Conservation (phyloP, 257 asterid genomes). For the Perilla frutescens region DNA sequence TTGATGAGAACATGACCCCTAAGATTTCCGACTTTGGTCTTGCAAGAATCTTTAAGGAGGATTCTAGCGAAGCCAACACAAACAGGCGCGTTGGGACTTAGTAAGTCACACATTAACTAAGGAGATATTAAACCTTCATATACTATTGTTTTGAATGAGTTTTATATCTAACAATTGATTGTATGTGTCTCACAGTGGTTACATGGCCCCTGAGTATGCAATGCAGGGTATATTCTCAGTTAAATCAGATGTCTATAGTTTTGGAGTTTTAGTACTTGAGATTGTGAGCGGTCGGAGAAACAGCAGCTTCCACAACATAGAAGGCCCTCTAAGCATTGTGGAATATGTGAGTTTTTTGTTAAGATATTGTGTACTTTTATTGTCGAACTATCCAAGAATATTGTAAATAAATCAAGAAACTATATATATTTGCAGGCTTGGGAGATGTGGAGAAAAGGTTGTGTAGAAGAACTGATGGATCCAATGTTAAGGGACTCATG, state of each 20-base stretch:
- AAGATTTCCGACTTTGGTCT: slow-evolving; percentile 75
- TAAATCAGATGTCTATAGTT: slow-evolving; percentile 71
- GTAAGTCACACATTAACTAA: slow-evolving; percentile 41
- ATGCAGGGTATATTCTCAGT: slow-evolving; percentile 68
- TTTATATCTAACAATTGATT: neutral
- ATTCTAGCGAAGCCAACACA: slow-evolving; percentile 53
- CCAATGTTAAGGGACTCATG: slow-evolving; percentile 43
- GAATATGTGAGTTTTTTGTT: slow-evolving; percentile 55
- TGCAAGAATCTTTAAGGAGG: slow-evolving; percentile 61
- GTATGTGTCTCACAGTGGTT: slow-evolving; percentile 46
- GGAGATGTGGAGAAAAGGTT: slow-evolving; percentile 52
- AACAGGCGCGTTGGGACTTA: slow-evolving; percentile 60
- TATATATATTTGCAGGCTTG: slow-evolving; percentile 49
- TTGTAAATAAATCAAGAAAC: neutral
- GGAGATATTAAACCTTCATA: neutral
- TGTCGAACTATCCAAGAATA: too few relatives aligned
- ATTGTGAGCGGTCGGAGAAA: slow-evolving; percentile 63
- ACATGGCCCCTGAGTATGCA: slow-evolving; percentile 77
- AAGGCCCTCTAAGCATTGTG: slow-evolving; percentile 57
- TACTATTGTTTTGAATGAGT: neutral
- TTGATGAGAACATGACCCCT: slow-evolving; percentile 65
- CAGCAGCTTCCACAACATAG: slow-evolving; percentile 46
- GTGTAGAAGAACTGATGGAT: slow-evolving; percentile 49
- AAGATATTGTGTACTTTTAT: neutral
- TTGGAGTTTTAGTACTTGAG: slow-evolving; percentile 61